Base-by-base conservation (phyloP, 1,284 basidiomycete species). In the Pascua guehoae region DNA sequence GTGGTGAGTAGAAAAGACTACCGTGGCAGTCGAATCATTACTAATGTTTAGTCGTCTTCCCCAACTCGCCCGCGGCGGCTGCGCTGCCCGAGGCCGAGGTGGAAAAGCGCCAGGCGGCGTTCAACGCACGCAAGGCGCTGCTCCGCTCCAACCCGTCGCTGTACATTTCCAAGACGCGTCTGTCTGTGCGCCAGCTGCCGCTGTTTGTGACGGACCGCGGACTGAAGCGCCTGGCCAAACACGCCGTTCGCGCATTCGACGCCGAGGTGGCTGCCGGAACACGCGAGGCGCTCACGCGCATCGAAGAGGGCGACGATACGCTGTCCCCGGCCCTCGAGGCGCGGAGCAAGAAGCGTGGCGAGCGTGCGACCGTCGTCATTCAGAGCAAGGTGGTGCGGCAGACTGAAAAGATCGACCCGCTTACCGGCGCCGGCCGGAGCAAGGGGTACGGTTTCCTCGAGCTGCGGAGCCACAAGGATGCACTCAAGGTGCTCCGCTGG, bases 371-470 rank as follows among this genome's bases (percentile, higher is more conserved):
- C 0, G 81, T 77, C n/a, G 82, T 84, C 18, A 75, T 83, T 17
- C 95, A 98, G 78, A 81, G 87, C 43, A 98, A 98, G 79, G 86
- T 98, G 58, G 86, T 97, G 12, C 85, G 92, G 14, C 73, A 75
- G 45, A 80, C 82, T 24, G 94, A 96, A 63, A 87, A 91, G 17
- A 81, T 95, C 51, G 95, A 98, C 72, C 81, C 89, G 0, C 74
- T 93, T 38, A 94, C 89, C 0, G 90, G 89, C 2, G 85, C 89
- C 64, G 91, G 91, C 3, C 83, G 88, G 54, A 90, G 88, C 65
- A 90, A 88, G 71, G 95, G 95, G 0, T 99, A 97, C 69, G 96
- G 95, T 14, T 98, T 99, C 79, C 72, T 98, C 43, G 95, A 98
- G 79, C 85, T 97, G 84, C 80, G 85, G 41, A 83, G 79, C 32